phyloP scores from a whole-genome alignment of 495 filamentous ascomycete genomes.

The Letharia lupina region DNA sequence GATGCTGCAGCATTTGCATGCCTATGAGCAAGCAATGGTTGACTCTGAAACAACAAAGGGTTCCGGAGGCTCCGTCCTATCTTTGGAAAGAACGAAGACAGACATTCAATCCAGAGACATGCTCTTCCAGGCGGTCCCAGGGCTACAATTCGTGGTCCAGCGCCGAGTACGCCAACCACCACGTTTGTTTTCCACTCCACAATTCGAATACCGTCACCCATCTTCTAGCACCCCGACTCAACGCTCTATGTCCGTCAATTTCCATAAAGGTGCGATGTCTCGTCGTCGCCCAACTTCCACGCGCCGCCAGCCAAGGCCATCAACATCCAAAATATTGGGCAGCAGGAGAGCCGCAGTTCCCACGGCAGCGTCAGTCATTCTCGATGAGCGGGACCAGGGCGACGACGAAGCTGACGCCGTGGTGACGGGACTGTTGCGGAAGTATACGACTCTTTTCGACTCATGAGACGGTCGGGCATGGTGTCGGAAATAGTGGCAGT shows the following conservation, averaged over 20 bases:
- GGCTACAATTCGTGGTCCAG: slow-evolving; percentile 16
- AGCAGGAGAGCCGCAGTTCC: too few species aligned
- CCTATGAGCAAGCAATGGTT: slow-evolving; percentile 8
- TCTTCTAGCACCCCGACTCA: too few species aligned
- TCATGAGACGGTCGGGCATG: background rate
- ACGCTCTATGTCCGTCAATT: too few species aligned
- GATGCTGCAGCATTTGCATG: slow-evolving; percentile 11
- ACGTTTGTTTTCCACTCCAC: too few species aligned
- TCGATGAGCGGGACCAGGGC: background rate
- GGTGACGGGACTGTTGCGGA: slow-evolving; percentile 12
- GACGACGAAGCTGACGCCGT: slow-evolving; percentile 3
- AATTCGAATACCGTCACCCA: too few species aligned
- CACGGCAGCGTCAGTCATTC: too few species aligned
- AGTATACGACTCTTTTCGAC: slow-evolving; percentile 14
- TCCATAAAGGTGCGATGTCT: too few species aligned
- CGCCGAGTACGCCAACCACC: background rate
- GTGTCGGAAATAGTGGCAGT: too few species aligned
- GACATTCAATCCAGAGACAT: slow-evolving; percentile 10
- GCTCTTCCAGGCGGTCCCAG: slow-evolving; percentile 16
- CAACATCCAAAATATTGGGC: too few species aligned
- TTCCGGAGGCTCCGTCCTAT: slow-evolving; percentile 7
- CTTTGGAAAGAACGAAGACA: slow-evolving; percentile 14
- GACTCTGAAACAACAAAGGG: background rate
- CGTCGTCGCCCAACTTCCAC: too few species aligned
- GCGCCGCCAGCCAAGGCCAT: too few species aligned